Base-by-base conservation (phyloP, 2,329 filamentous ascomycete genomes). In the Sporothrix sp. region DNA sequence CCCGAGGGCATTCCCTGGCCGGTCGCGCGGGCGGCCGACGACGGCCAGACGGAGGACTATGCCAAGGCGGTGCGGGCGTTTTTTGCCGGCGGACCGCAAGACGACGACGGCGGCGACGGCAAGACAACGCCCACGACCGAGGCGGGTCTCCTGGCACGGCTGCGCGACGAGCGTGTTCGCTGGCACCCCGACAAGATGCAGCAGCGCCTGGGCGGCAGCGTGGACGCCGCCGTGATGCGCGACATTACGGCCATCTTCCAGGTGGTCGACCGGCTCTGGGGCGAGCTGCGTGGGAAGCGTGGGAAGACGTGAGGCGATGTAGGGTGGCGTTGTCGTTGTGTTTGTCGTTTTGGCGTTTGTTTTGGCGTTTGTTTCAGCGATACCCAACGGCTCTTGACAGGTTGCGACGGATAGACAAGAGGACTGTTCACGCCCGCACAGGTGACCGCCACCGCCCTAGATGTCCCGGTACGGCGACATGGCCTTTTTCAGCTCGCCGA, bases 181-280 rank as follows among this genome's bases (percentile, higher is more conserved):
- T 98, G 93, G 93, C 93, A 98, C 70, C 93, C 93, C 4, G 93
- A 98, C 68, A 98, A 97, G 72, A 85, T 97, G 51, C 88, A 96
- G 71, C 93, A 96, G 68, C 79, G 82, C 48, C 82, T 95, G 54
- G 87, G 88, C 3, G 80, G 78, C 20, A 28, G 32, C 11, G 79
- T 95, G 44, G 84, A 90, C 43, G 74, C 80, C 21, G 75, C 75
- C 3, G 79, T 86, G 3, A 82, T 95, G 75, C 81, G 79, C 62
- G 76, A 81, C 49, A 86, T 96, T 37, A 98, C 91, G 10, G 85
- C 86, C 7, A 83, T 95, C 9, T 98, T 97, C 61, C 91, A 97
- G 68, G 82, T 89, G 27, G 76, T 97, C 42, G 93, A 98, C 69
- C 73, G 71, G 47, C 67, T 96, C 60, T 95, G 87, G 85, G 76